Evolutionary conservation across 208 protist genomes (phyloP), one percentile per base, ranked within the genome.

Genomic region (Trypanosoma conorhini): DNA sequence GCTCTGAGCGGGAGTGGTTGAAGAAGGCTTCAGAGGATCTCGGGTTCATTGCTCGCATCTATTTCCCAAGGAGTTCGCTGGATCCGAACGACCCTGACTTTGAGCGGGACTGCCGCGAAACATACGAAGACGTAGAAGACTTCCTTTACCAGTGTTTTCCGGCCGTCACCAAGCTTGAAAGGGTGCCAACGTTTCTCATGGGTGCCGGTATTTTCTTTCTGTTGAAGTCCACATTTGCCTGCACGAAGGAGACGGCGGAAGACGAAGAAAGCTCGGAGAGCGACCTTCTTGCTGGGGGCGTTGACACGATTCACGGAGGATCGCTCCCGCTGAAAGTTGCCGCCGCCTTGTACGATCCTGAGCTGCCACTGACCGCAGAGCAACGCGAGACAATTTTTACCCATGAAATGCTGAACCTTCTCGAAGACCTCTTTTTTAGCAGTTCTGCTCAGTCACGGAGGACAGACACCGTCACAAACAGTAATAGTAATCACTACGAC

Each of bases 131-230:
- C 70, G 89, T 95, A 0, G 85, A 95, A 67, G 85, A 94, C 67
- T 96, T 96, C 57, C 76, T 96, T 17, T 92, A 86, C 50, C 92
- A 96, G 76, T 96, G 92, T 79, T 96, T 96, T 76, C 89, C 92
- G 5, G 92, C 80, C 35, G 68, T 91, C 22, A 67, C 80, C 54
- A 72, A 64, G 28, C 72, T 96, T 15, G 81, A 83, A 0, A 87
- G 95, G 58, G 79, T 93, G 21, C 87, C 83, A 22, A 73, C 87
- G 61, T 95, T 93, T 57, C 76, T 96, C 15, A 80, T 94, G 33
- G 89, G 85, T 0, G 85, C 87, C 0, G 89, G 92, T 0, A 60
- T 95, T 26, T 96, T 82, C 80, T 94, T 91, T 74, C 35, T 95
- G 40, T 46, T 96, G 57, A 83, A 87, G 75, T 82, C 89, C 35